phyloP scores from a whole-genome alignment of 257 asterid genomes.

The Fraxinus quadrangulata region DNA sequence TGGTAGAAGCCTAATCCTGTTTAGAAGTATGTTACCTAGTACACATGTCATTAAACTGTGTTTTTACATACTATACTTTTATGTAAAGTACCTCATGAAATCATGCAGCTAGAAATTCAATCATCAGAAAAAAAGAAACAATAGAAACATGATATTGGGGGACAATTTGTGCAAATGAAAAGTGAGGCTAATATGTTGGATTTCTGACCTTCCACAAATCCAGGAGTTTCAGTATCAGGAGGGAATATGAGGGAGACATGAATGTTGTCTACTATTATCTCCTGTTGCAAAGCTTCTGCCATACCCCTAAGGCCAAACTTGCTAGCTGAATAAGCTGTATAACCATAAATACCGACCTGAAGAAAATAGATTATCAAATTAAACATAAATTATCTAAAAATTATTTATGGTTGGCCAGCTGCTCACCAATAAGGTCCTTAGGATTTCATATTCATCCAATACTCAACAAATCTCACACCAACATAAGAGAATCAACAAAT shows the following conservation, averaged over 20 bases:
- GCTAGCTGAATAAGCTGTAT: constrained; percentile 94
- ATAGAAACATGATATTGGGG: neutral
- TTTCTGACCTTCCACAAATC: constrained; percentile 71
- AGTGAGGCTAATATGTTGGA: constrained; percentile 10
- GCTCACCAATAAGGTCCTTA: neutral
- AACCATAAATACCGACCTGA: constrained; percentile 96
- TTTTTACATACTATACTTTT: neutral
- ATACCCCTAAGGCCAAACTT: constrained; percentile 92
- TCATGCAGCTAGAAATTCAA: constrained; percentile 3
- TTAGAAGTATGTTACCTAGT: neutral
- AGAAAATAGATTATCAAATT: neutral
- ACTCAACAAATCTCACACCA: neutral
- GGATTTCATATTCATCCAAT: neutral
- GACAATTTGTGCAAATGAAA: neutral
- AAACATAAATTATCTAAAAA: constrained; percentile 13
- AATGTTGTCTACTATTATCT: constrained; percentile 73
- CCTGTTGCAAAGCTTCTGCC: constrained; percentile 97
- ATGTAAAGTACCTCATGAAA: neutral
- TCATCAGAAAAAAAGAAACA: constrained; percentile 5
- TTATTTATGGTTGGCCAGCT: neutral
- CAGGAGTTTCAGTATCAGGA: constrained; percentile 97
- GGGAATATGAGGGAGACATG: constrained; percentile 90
- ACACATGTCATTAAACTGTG: constrained; percentile 2
- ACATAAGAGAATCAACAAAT: no score
- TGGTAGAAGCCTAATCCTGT: no score